Evolutionary conservation across 768 basidiomycete species (phyloP), one percentile per base, ranked within the genome.

Genomic region (Mycena leptocephala): DNA sequence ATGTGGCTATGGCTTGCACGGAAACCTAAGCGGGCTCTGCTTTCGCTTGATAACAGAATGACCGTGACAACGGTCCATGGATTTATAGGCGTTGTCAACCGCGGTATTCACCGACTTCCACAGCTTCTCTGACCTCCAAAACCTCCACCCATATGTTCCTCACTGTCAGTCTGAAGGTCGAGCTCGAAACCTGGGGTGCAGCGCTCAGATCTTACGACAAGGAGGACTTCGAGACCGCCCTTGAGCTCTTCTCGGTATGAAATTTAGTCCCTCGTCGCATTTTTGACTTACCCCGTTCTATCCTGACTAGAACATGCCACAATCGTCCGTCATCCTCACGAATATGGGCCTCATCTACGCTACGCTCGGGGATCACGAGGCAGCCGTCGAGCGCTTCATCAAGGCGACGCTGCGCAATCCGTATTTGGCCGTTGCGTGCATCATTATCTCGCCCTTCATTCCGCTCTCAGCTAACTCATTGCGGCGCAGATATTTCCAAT

Each of bases 131-230:
- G n/a, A n/a, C n/a, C n/a, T n/a, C n/a, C n/a, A n/a, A n/a, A n/a
- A n/a, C n/a, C n/a, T n/a, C n/a, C n/a, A n/a, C n/a, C n/a, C n/a
- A n/a, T n/a, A n/a, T n/a, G n/a, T n/a, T n/a, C n/a, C n/a, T n/a
- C n/a, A n/a, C n/a, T n/a, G n/a, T n/a, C n/a, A n/a, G n/a, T n/a
- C 14, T 93, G 82, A 93, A 93, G 84, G 92, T 89, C 69, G 92
- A 93, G 88, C 91, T 99, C 35, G 94, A 97, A 82, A 93, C 89
- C 3, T 98, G 97, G 96, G 92, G 93, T 18, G 88, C 94, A 41
- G 97, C 97, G 67, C 92, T 98, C 82, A 90, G 92, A 79, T 94
- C 96, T 5, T 98, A 97, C 85, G 97, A 98, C 79, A 91, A 91
- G 5, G 89, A 94, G 79, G 93, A 97, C 81, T 96, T 95, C 80